Evolutionary conservation across 306 rosid genomes (phyloP), one percentile per base, ranked within the genome.

Genomic region (Quercus berberidifolia): DNA sequence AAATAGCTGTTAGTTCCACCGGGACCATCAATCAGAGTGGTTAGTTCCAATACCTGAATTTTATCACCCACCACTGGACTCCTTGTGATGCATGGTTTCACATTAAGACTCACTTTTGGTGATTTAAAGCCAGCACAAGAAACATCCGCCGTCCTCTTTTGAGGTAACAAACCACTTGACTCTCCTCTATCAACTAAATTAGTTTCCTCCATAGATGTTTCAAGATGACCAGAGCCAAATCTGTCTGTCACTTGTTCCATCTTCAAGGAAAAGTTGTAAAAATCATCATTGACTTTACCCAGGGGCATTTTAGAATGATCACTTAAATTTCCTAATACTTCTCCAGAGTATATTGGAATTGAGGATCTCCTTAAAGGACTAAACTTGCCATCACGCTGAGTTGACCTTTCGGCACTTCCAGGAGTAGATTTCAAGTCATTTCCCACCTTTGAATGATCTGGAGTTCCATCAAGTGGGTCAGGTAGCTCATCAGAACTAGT

Each of bases 91-190:
- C 91, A 74, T 38, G 88, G 74, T 67, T 82, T 79, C 71, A 81
- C 69, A 54, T 81, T 83, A 25, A 73, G 30, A 54, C 81, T 59
- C 63, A 31, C 58, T 81, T 84, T 88, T 43, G 75, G 86, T 55
- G 89, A 75, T 76, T 80, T 87, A 69, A 81, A 69, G 82, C 85
- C 83, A 75, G 78, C 73, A 84, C 83, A 67, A 87, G 84, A 69
- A 26, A 81, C 76, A 83, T 78, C 86, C 54, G 56, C 68, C 59
- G 5, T 77, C 74, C 85, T 84, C 83, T 90, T 92, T 43, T 65
- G 84, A 63, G 94, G 89, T 74, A 83, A 85, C 72, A 79, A 49
- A 81, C 70, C 86, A 85, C 30, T 74, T 65, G 80, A 71, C 49
- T 81, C 82, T 49, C 49, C 83, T 81, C 71, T 85, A 60, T 75